Percentiles rank a stretch among this genome's conserved stretches.
phyloP scores from a whole-genome alignment of 257 asterid species.

The Ilex asprella region DNA sequence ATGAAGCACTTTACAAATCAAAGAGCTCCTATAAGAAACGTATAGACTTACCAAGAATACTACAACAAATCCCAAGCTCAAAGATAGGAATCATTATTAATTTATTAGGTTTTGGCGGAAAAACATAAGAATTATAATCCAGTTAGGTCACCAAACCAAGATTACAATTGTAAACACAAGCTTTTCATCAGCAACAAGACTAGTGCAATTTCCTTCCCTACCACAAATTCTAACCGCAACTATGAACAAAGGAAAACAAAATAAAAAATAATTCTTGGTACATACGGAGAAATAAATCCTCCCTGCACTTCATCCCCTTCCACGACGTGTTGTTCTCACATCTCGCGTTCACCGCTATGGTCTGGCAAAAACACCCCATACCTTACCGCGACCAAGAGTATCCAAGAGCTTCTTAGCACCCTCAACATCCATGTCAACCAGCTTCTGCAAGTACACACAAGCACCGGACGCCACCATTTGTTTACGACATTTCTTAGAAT shows the following conservation, averaged over 20 bases:
- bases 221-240: constrained; percentile 20
- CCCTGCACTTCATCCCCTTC: no score
- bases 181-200: constrained; percentile 15
- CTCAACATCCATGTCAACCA: constrained; percentile 53
- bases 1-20: no score
- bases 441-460: constrained; percentile 49
- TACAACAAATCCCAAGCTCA: no score
- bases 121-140: constrained; percentile 1
- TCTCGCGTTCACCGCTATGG: not conserved
- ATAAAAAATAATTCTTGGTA: constrained; percentile 14
- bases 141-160: constrained; percentile 26
- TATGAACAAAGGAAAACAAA: constrained; percentile 30
- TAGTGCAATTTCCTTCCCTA: constrained; percentile 22
- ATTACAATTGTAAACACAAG: not conserved
- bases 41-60: no score
- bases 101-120: no score
- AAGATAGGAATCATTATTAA: not conserved
- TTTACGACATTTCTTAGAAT: constrained; percentile 65
- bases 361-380: constrained; percentile 69
- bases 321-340: not conserved
- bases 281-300: constrained; percentile 19
- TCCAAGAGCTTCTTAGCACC: constrained; percentile 82
- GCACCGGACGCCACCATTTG: constrained; percentile 69
- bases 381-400: constrained; percentile 50
- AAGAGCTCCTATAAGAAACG: no score